Base-by-base conservation (phyloP, 371 early-diverging fungal species). In the Lichtheimia hyalospora region DNA sequence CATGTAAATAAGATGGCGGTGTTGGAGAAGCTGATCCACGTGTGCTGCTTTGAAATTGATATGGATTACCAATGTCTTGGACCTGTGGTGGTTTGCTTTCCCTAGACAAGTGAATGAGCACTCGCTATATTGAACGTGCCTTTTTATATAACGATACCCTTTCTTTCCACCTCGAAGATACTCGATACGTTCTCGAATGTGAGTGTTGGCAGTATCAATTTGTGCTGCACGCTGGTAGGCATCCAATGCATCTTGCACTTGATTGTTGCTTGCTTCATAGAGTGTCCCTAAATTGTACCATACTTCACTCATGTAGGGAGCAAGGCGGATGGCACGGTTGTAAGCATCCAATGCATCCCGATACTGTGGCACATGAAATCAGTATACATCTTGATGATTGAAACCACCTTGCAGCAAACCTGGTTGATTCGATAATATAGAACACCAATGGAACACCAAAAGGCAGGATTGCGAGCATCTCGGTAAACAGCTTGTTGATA, bases 361-460 rank as follows among this genome's bases (percentile, higher is more conserved):
- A 68, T 91, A 95, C 82, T 97, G 52, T 43, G 16, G 7, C 14
- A 46, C 20, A 20, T 21, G 25, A 40, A 57, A 49, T 14, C 25
- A 28, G 24, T 57, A 16, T 21, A 21, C 12, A 55, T 13, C 16
- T 21, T 13, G 40, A 5, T 42, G 24, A 6, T 18, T 13, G 2
- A 20, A 1, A 5, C n/a, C 20, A 46, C 14, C n/a, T n/a, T 21
- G 8, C 16, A 28, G 6, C 7, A 8, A 27, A 60, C 60, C 60
- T 95, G 99, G 61, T 91, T 92, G 67, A 96, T 96, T 68, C 96
- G 94, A 79, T 90, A 98, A 66, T 99, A 99, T 0, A 99, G 80
- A 0, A 98, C 96, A 57, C 99, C 99, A 64, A 99, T 99, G 8
- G 96, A 96, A 71, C 98, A 97, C 99, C 99, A 99, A 69, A 96